A percentile compares a stretch with the other conserved stretches of the same genome.
Conservation (phyloP, 176 grass and related monocot species). For the Oryza glaberrima region DNA sequence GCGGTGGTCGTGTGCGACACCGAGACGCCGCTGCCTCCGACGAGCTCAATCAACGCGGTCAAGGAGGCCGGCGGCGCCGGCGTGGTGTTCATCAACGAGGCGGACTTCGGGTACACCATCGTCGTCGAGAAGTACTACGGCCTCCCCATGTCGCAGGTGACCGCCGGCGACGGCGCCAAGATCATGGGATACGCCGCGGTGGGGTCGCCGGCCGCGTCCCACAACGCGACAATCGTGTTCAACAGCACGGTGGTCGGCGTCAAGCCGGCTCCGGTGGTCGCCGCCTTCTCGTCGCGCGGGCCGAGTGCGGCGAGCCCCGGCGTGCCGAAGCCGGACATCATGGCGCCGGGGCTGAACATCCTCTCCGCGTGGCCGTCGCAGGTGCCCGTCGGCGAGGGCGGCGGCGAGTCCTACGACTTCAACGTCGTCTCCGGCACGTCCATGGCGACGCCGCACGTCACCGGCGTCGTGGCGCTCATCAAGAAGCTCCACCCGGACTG, state of each 20-base stretch:
- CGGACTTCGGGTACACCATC: constrained; percentile 49
- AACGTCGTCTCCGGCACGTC: constrained; percentile 67
- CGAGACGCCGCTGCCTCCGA: constrained; percentile 42
- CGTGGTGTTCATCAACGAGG: constrained; percentile 46
- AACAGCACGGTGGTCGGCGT: constrained; percentile 41
- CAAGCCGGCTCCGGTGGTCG: constrained; percentile 53
- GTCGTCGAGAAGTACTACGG: constrained; percentile 34
- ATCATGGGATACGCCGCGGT: constrained; percentile 38
- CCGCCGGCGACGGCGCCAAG: constrained; percentile 31
- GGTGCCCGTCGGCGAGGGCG: background rate
- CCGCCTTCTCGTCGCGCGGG: constrained; percentile 64
- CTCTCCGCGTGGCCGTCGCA: constrained; percentile 59
- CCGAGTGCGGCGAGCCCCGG: constrained; percentile 43
- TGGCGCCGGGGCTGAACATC: constrained; percentile 76
- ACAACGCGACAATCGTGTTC: constrained; percentile 56
- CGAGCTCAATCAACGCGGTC: constrained; percentile 35
- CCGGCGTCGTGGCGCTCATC: constrained; percentile 56
- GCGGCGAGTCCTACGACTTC: constrained; percentile 18
- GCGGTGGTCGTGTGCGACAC: constrained; percentile 53
- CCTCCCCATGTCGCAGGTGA: constrained; percentile 50
- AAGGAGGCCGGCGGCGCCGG: constrained; percentile 39
- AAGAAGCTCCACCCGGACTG: constrained; percentile 60
- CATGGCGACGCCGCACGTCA: constrained; percentile 72
- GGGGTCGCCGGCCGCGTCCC: background rate
- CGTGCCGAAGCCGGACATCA: constrained; percentile 68